Conservation (phyloP, 768 basidiomycete species). For the Trametes elegans region DNA sequence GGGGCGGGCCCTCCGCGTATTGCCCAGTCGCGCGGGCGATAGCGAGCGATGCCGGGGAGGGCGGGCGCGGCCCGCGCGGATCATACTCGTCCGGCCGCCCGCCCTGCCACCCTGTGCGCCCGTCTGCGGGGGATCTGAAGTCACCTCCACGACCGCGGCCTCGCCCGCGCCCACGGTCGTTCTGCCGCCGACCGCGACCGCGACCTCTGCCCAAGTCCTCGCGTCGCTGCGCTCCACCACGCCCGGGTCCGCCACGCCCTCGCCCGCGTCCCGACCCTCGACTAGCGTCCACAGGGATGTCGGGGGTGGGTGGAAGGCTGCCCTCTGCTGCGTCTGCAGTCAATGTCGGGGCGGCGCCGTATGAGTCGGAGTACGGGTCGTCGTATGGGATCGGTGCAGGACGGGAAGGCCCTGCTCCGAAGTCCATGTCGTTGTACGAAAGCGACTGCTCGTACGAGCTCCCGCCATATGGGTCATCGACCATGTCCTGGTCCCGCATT, state of each 20-base stretch:
- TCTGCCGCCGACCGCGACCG: slow-evolving; percentile 20
- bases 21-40: slow-evolving; percentile 48
- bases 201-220: slow-evolving; percentile 11
- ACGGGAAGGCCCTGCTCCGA: slow-evolving; percentile 52
- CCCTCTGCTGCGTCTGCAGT: too few species aligned
- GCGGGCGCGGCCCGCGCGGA: slow-evolving; percentile 29
- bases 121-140: slow-evolving; percentile 21
- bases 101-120: slow-evolving; percentile 26
- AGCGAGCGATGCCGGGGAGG: slow-evolving; percentile 46
- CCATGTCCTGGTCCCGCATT: slow-evolving; percentile 54
- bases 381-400: slow-evolving; percentile 75
- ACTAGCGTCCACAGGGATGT: too few species aligned
- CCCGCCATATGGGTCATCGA: slow-evolving; percentile 46
- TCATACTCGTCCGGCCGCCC: slow-evolving; percentile 32
- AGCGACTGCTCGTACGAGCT: slow-evolving; percentile 68
- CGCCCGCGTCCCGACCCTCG: not conserved
- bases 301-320: too few species aligned
- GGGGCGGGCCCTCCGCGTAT: slow-evolving; percentile 26
- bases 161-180: slow-evolving; percentile 34
- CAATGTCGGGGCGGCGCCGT: slow-evolving; percentile 25
- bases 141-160: slow-evolving; percentile 29
- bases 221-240: slow-evolving; percentile 21
- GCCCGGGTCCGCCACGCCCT: slow-evolving; percentile 4
- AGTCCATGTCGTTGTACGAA: slow-evolving; percentile 64
- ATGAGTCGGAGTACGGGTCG: slow-evolving; percentile 58